Evolutionary conservation across 2,329 filamentous ascomycete species (phyloP), one percentile per base, ranked within the genome.

Genomic region (Xylaria sp.): DNA sequence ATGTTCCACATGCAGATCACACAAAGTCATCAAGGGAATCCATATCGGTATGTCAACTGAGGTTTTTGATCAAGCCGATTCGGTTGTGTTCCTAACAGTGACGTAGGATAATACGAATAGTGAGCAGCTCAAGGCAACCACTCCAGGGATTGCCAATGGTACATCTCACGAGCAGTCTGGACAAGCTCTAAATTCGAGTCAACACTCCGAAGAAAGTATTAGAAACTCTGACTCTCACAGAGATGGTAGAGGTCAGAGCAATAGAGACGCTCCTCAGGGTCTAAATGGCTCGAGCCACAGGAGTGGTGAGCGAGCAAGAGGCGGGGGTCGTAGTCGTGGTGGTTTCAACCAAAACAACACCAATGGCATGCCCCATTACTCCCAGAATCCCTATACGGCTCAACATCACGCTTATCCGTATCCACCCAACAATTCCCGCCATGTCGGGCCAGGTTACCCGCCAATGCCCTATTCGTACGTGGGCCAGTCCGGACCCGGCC

Each of bases 311-410:
- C 81, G 80, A 67, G 73, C 78, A 51, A 82, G 85, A 68, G 85
- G 85, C 63, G 81, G 82, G 23, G 81, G 84, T 67, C 82, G 83
- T 52, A 81, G 82, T 51, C 80, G 85, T 61, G 83, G 80, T 66
- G 77, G 76, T 23, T 80, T 81, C 55, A 70, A 71, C 43, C 66
- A 68, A 25, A 69, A 62, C 48, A 71, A 71, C n/a, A 2, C 74
- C 31, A 78, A 78, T 28, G 74, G 78, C 52, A 60, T 74, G 20
- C 43, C 71, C 28, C 77, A 77, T 57, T 74, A 78, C 56, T 9
- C 72, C 3, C 75, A 75, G 49, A 59, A 71, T 28, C 58, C 73
- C 18, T 77, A 73, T 43, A 25, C 65, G 5, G 64, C 71, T 33
- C 67, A 71, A 28, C 41, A 71, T 49, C 59, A 69, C 41, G 52